Evolutionary conservation across 305 asterid genomes (phyloP).

Genomic region (Fraxinus paxiana): DNA sequence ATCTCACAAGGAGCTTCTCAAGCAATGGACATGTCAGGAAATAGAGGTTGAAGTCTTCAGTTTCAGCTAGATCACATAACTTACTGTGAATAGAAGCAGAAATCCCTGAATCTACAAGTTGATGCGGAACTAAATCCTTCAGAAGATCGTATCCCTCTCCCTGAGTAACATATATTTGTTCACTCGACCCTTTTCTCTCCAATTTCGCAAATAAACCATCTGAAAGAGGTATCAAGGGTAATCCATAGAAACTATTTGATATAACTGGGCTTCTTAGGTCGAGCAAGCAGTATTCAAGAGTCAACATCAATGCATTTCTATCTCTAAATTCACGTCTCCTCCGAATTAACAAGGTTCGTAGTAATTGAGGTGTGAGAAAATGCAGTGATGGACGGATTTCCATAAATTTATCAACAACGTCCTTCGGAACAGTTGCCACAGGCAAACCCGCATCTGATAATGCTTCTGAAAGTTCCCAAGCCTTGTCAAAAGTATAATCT

Average conservation of each 20-base stretch:
- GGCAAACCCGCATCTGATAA: conserved; percentile 88
- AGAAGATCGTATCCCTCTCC: conserved; percentile 85
- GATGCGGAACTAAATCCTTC: conserved; percentile 77
- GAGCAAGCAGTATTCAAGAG: conserved; percentile 90
- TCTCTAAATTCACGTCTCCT: conserved; percentile 73
- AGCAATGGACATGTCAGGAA: conserved; percentile 72
- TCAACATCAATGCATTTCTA: conserved; percentile 68
- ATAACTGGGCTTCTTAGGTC: conserved; percentile 60
- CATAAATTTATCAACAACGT: conserved; percentile 62
- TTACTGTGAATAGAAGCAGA: conserved; percentile 59
- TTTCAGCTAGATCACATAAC: conserved; percentile 65
- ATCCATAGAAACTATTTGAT: conserved; percentile 64
- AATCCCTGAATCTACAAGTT: conserved; percentile 61
- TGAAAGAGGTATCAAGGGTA: conserved; percentile 85
- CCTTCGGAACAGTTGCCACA: conserved; percentile 60
- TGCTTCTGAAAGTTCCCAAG: conserved; percentile 69
- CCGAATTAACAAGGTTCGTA: conserved; percentile 69
- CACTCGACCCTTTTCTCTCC: conserved; percentile 67
- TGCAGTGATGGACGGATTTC: conserved; percentile 71
- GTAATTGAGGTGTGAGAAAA: conserved; percentile 85
- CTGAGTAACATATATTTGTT: conserved; percentile 66
- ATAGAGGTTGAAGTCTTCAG: conserved; percentile 63
- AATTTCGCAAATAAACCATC: conserved; percentile 69
- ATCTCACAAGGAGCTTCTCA: conserved; percentile 64
- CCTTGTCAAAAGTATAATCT: conserved; percentile 71